Evolutionary conservation across 495 filamentous ascomycete genomes (phyloP).

Genomic region (Aspergillus olivimuriae): DNA sequence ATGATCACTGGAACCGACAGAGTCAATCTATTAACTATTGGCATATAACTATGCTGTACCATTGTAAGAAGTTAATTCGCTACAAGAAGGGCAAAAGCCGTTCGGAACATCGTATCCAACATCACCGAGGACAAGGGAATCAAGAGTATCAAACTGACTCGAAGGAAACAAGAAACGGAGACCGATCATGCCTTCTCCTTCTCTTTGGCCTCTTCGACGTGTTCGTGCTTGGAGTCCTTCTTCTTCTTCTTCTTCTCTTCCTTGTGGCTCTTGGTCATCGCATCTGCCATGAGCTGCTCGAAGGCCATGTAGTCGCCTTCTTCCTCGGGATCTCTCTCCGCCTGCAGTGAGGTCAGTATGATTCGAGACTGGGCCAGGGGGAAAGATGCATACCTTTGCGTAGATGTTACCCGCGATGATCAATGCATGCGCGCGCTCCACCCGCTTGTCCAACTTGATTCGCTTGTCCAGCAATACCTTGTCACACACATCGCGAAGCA

Average conservation of each 20-base stretch:
- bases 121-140: not conserved
- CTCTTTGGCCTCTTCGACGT: constrained; percentile 1
- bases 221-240: constrained; percentile 34
- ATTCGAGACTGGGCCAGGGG: too few species aligned
- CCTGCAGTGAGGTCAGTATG: constrained; percentile 44
- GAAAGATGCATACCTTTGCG: constrained; percentile 53
- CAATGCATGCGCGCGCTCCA: constrained; percentile 86
- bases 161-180: not conserved
- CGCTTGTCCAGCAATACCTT: constrained; percentile 69
- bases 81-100: not conserved
- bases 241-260: constrained; percentile 76
- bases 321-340: constrained; percentile 85
- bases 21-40: not conserved
- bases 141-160: not conserved
- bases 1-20: not conserved
- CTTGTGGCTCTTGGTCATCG: constrained; percentile 81
- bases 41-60: not conserved
- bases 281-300: constrained; percentile 95
- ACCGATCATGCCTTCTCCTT: not conserved
- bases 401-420: constrained; percentile 85
- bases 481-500: constrained; percentile 83
- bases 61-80: too few species aligned
- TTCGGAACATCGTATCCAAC: not conserved
- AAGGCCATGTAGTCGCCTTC: constrained; percentile 99
- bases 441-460: constrained; percentile 72